phyloP scores from a whole-genome alignment of 345 rosid genomes.

The Erodium maritimum region DNA sequence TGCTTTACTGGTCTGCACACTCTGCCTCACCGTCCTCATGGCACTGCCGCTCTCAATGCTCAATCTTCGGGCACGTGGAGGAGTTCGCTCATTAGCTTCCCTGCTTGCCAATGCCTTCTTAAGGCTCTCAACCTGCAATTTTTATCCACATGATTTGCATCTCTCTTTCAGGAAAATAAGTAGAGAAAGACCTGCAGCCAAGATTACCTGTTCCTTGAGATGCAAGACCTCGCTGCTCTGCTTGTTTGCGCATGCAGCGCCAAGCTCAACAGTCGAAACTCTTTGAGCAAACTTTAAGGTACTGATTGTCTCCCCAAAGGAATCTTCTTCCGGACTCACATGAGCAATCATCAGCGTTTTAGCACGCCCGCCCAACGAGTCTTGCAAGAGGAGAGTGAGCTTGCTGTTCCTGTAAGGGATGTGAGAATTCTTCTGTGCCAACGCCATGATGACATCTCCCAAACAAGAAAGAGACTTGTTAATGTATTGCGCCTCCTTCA shows the following conservation, averaged over 20 bases:
- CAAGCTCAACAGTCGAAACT: constrained; percentile 72
- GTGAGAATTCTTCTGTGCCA: constrained; percentile 82
- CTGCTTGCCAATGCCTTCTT: constrained; percentile 62
- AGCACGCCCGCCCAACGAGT: constrained; percentile 84
- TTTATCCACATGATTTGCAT: too few relatives aligned
- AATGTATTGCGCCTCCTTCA: constrained; percentile 84
- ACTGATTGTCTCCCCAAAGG: constrained; percentile 68
- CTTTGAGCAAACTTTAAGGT: constrained; percentile 90
- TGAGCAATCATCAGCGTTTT: constrained; percentile 94
- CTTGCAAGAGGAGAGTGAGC: constrained; percentile 86
- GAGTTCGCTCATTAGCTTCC: constrained; percentile 51
- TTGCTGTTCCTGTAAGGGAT: constrained; percentile 97
- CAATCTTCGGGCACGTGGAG: constrained; percentile 58
- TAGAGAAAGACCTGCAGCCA: background rate
- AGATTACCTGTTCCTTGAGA: constrained; percentile 65
- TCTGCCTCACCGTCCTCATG: constrained; percentile 21
- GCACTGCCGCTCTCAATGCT: constrained; percentile 45
- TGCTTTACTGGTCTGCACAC: constrained; percentile 17
- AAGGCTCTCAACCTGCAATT: constrained; percentile 70
- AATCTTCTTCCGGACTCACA: constrained; percentile 77
- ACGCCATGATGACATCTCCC: constrained; percentile 83
- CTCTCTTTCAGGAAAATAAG: background rate
- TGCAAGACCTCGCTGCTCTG: constrained; percentile 70
- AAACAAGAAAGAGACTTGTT: constrained; percentile 91
- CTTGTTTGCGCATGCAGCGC: constrained; percentile 68